Conservation (phyloP, 2,329 filamentous ascomycete genomes). For the Lasiodiplodia sp. region DNA sequence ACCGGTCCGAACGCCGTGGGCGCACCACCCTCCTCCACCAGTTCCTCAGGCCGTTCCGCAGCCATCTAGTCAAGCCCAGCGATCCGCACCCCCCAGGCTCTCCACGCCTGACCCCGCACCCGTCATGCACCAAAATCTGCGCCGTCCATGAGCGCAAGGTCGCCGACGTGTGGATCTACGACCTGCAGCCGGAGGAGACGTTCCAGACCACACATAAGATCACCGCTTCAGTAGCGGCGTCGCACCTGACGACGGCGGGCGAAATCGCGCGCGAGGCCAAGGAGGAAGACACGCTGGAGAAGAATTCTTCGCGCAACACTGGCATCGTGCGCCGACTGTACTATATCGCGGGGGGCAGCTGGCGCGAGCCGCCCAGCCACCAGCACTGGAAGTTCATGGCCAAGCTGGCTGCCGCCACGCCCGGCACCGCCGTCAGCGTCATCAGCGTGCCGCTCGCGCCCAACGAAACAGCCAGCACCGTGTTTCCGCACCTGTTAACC, state of each 20-base stretch:
- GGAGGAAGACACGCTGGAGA: slow-evolving; percentile 13
- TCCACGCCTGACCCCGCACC: slow-evolving; percentile 46
- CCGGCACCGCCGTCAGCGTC: slow-evolving; percentile 53
- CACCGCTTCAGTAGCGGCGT: slow-evolving; percentile 27
- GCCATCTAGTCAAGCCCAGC: slow-evolving; percentile 44
- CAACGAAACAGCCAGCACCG: slow-evolving; percentile 55
- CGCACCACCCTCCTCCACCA: slow-evolving; percentile 50
- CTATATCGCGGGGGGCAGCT: slow-evolving; percentile 65
- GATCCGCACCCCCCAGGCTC: slow-evolving; percentile 48
- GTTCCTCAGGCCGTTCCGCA: slow-evolving; percentile 47
- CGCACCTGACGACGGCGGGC: slow-evolving; percentile 4
- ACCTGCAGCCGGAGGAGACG: slow-evolving; percentile 41
- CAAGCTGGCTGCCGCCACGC: slow-evolving; percentile 53
- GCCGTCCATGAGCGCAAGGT: slow-evolving; percentile 50
- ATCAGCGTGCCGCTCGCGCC: slow-evolving; percentile 64
- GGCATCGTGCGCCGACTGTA: slow-evolving; percentile 50
- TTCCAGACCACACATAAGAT: slow-evolving; percentile 18
- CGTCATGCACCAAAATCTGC: slow-evolving; percentile 43
- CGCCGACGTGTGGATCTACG: slow-evolving; percentile 56
- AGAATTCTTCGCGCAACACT: slow-evolving; percentile 11
- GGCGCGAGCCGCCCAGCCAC: slow-evolving; percentile 58
- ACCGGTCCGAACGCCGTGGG: slow-evolving; percentile 47
- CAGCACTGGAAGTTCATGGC: slow-evolving; percentile 62
- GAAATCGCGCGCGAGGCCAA: slow-evolving; percentile 19
- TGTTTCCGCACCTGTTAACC: slow-evolving; percentile 57